Conservation (phyloP, 441 rosid genomes). For the Kokia cookei region DNA sequence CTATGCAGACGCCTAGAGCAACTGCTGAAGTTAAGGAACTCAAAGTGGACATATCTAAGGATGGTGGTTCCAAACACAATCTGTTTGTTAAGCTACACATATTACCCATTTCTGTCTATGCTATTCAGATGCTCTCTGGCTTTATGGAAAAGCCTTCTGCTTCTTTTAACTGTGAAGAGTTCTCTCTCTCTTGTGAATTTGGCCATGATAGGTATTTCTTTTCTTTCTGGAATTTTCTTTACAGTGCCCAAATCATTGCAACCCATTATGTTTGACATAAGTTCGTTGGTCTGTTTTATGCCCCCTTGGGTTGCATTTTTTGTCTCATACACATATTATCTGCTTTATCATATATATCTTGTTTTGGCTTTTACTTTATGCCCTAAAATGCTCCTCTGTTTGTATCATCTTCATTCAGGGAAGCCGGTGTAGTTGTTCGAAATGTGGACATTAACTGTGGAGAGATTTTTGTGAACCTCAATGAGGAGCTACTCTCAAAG, state of each 20-base stretch:
- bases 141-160: conserved; percentile 55
- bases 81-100: conserved; percentile 66
- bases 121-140: conserved; percentile 38
- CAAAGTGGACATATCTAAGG: conserved; percentile 71
- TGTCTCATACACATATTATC: conserved; percentile 1
- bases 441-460: conserved; percentile 67
- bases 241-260: conserved; percentile 10
- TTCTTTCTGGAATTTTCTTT: not conserved
- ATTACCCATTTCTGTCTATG: conserved; percentile 58
- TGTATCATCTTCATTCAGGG: conserved; percentile 44
- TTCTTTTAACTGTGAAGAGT: conserved; percentile 70
- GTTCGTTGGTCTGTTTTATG: not conserved
- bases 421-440: conserved; percentile 66
- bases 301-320: not conserved
- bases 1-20: conserved; percentile 68
- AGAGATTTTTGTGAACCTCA: conserved; percentile 62
- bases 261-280: not conserved
- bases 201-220: conserved; percentile 76
- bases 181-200: conserved; percentile 80
- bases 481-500: conserved; percentile 69
- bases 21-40: conserved; percentile 72
- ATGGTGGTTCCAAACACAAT: conserved; percentile 68
- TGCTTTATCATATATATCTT: conserved; percentile 7
- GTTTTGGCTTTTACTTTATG: conserved; percentile 12
- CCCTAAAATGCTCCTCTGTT: conserved; percentile 9